These are phyloP conservation scores for Metschnikowia koreensis DNA, from an alignment of 805 yeast genomes.

Conservation along the genomic window DNA sequence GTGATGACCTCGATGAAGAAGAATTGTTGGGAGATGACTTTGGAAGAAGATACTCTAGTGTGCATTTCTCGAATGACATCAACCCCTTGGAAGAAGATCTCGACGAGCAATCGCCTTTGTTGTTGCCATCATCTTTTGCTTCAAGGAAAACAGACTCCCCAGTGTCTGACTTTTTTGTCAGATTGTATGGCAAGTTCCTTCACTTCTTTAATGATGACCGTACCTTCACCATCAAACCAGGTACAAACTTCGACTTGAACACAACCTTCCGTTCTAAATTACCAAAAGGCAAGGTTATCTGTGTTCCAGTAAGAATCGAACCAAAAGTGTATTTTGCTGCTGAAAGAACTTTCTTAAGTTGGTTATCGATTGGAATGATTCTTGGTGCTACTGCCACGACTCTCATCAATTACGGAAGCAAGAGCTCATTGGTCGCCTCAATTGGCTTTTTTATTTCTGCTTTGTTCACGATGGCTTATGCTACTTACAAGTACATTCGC, in stretches of 20 bases:
- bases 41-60: conserved; percentile 29
- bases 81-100: conserved; percentile 52
- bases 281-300: conserved; percentile 85
- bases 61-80: conserved; percentile 44
- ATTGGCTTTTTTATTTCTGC: conserved; percentile 85
- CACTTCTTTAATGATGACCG: conserved; percentile 45
- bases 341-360: conserved; percentile 89
- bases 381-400: conserved; percentile 88
- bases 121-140: conserved; percentile 37
- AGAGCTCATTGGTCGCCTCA: conserved; percentile 68
- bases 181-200: conserved; percentile 36
- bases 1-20: conserved; percentile 68
- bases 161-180: conserved; percentile 31
- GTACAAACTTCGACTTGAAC: conserved; percentile 45
- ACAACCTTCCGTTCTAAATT: conserved; percentile 52
- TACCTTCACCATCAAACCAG: conserved; percentile 43
- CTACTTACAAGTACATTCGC: conserved; percentile 72
- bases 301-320: conserved; percentile 94
- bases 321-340: conserved; percentile 99
- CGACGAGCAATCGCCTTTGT: conserved; percentile 43
- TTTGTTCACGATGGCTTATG: conserved; percentile 65
- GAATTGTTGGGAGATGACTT: conserved; percentile 47
- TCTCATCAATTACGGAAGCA: conserved; percentile 78
- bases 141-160: conserved; percentile 28
- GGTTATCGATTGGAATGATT: conserved; percentile 89